Conservation (phyloP, 257 asterid species). For the Cordia subcordata region DNA sequence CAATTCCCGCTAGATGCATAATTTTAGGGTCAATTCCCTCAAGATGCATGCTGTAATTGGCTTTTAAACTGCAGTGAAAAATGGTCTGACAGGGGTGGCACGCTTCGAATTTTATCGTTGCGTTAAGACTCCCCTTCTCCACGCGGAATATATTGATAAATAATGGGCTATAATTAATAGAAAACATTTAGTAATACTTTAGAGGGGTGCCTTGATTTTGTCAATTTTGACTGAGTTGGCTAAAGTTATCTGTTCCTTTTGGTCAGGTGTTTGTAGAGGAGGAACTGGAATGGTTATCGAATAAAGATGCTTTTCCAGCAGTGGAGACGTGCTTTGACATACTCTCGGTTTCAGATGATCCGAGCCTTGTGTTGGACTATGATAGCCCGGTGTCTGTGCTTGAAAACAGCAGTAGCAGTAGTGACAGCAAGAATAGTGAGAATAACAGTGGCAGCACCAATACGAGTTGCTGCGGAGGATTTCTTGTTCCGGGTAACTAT, state of each 20-base stretch:
- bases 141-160: no score
- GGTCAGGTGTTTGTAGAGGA: slow-evolving; percentile 28
- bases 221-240: neutral
- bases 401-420: slow-evolving; percentile 52
- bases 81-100: no score
- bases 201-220: neutral
- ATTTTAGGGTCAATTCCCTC: no score
- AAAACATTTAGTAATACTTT: neutral
- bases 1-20: no score
- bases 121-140: no score
- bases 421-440: slow-evolving; percentile 25
- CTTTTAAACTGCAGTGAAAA: no score
- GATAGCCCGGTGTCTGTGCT: slow-evolving; percentile 76
- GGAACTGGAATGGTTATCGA: slow-evolving; percentile 67
- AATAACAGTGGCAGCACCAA: slow-evolving; percentile 27
- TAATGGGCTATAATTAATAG: no score
- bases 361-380: slow-evolving; percentile 33
- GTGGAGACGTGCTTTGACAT: slow-evolving; percentile 42
- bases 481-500: slow-evolving; percentile 43
- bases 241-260: no score
- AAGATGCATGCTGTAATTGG: no score
- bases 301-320: slow-evolving; percentile 65
- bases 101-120: no score
- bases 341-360: slow-evolving; percentile 29
- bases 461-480: slow-evolving; percentile 49